Evolutionary conservation across 495 filamentous ascomycete species (phyloP).

Genomic region (Filosporella fistucella): DNA sequence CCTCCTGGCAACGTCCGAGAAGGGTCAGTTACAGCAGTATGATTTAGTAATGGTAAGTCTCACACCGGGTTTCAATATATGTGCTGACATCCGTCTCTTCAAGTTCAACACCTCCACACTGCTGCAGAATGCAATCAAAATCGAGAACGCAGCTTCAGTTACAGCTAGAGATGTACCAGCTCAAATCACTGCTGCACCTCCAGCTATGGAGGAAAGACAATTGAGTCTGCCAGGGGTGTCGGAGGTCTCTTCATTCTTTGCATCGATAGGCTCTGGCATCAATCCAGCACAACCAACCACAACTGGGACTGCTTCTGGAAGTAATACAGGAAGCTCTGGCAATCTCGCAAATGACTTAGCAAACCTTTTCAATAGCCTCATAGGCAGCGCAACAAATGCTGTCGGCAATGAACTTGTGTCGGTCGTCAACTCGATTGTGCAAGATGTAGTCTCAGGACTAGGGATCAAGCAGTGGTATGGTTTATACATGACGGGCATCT

Average conservation of each 20-base stretch:
- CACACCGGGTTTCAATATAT: not conserved
- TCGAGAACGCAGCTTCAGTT: not conserved
- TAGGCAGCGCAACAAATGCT: not conserved
- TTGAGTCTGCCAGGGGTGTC: not conserved
- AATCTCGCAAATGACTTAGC: conserved; percentile 2
- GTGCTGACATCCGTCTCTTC: not conserved
- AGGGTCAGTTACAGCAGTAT: conserved; percentile 3
- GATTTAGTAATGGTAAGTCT: conserved; percentile 6
- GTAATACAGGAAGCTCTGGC: not conserved
- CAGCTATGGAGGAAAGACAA: not conserved
- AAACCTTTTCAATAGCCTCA: not conserved
- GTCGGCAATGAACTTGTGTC: not conserved
- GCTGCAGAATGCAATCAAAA: conserved; percentile 11
- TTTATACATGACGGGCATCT: conserved; percentile 10
- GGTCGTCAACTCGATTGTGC: conserved; percentile 1
- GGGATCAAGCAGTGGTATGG: conserved; percentile 15
- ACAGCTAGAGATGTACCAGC: not conserved
- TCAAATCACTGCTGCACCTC: no score
- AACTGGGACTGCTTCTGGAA: not conserved
- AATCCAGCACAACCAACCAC: not conserved
- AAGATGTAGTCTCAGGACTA: conserved; percentile 1
- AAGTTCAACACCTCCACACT: conserved; percentile 14
- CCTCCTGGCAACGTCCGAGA: not conserved
- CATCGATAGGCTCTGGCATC: not conserved
- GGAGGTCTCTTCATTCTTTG: conserved; percentile 7